Base-by-base conservation (phyloP, 1,139 yeast species). In the Saccharomyces pastorianus region DNA sequence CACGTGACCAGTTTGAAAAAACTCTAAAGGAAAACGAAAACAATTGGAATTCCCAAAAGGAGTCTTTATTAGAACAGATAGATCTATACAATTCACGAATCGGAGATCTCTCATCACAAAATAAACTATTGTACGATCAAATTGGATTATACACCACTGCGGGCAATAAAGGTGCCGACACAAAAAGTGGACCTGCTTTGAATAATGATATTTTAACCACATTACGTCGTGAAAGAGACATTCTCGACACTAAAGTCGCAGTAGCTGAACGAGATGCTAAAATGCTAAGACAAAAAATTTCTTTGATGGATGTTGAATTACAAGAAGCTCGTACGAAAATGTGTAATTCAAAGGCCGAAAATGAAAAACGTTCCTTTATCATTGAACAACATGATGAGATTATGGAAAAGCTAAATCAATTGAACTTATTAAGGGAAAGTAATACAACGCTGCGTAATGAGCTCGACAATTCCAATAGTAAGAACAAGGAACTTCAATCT, bases 141-240 rank as follows among this genome's bases (percentile, higher is more conserved):
- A 71, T 89, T 44, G 95, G 88, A 57, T 59, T 73, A 54, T 67
- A 66, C 50, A 61, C 61, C 46, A 42, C 49, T 13, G 47, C 47
- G 38, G 38, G 51, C 6, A 42, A 31, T 13, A 46, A 25, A 14
- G 46, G 27, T 7, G 34, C 14, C 11, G 29, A 23, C 7, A 50
- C 38, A 8, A 58, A 72, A 47, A 59, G 65, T 48, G 68, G 67
- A 14, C 56, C 28, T 42, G 29, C 51, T 2, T 54, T 51, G 8
- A 54, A 48, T 42, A 51, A 20, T 20, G 23, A 84, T 59, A 77
- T 89, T 34, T 73, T 89, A 46, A 69, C 76, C 7, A 83, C 79
- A 62, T 73, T 89, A 57, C 83, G 93, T 51, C 82, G 86, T 58
- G 96, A 88, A 62, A 87, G 85, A 66, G 96, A 89, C 58, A 75